phyloP scores from a whole-genome alignment of 768 basidiomycete species.

The Kwoniella heveanensis region DNA sequence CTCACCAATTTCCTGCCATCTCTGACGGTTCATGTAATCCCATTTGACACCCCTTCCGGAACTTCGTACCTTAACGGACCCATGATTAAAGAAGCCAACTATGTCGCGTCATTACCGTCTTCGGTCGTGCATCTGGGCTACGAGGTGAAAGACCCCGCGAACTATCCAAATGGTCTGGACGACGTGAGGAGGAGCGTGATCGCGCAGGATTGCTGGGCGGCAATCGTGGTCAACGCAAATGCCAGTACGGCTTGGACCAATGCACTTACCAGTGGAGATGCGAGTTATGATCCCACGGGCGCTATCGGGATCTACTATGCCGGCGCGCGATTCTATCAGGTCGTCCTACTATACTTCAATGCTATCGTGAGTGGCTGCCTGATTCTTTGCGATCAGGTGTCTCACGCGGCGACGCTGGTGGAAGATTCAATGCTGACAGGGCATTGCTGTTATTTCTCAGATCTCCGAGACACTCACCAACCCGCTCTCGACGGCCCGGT shows the following conservation, averaged over 20 bases:
- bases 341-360: slow-evolving; percentile 46
- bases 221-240: slow-evolving; percentile 50
- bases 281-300: slow-evolving; percentile 46
- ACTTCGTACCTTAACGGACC: slow-evolving; percentile 40
- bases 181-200: slow-evolving; percentile 40
- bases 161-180: slow-evolving; percentile 42
- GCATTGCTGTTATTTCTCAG: slow-evolving; percentile 17
- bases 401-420: too few species aligned
- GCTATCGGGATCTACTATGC: slow-evolving; percentile 48
- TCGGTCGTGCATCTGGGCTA: slow-evolving; percentile 42
- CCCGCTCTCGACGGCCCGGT: slow-evolving; percentile 35
- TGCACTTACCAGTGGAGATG: slow-evolving; percentile 44
- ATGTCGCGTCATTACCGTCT: slow-evolving; percentile 24
- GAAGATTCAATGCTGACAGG: too few species aligned
- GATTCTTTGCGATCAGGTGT: too few species aligned
- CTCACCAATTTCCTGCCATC: slow-evolving; percentile 35
- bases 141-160: slow-evolving; percentile 28
- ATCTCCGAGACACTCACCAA: slow-evolving; percentile 25
- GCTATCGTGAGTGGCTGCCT: slow-evolving; percentile 40
- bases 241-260: slow-evolving; percentile 46
- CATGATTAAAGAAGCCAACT: slow-evolving; percentile 34
- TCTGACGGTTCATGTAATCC: slow-evolving; percentile 47
- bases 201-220: slow-evolving; percentile 46
- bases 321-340: slow-evolving; percentile 51
- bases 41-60: slow-evolving; percentile 47